These are phyloP conservation scores for Eucalyptus lansdowneana DNA, from an alignment of 345 rosid genomes.

Conservation along the genomic window DNA sequence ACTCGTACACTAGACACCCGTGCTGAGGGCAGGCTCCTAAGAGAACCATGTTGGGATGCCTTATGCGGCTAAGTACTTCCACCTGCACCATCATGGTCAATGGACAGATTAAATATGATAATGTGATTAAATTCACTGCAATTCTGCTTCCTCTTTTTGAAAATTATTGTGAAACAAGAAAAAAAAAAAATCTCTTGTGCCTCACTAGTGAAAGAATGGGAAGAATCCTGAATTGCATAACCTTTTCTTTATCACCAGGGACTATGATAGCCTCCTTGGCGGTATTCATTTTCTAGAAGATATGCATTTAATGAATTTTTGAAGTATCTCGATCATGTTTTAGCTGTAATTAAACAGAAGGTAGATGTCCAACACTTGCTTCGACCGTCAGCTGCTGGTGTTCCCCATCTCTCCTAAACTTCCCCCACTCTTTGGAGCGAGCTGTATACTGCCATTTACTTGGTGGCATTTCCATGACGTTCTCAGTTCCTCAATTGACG, in stretches of 20 bases:
- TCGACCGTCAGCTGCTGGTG: not conserved
- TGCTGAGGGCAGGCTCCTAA: constrained; percentile 93
- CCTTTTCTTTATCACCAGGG: not conserved
- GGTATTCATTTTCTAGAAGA: not conserved
- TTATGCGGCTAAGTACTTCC: constrained; percentile 77
- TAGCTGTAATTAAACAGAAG: not conserved
- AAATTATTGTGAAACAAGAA: not conserved
- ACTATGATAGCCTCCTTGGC: not conserved
- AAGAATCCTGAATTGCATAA: not conserved
- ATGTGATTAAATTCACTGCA: not conserved
- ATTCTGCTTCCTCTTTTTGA: not conserved
- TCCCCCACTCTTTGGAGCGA: not conserved
- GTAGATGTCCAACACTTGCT: not conserved
- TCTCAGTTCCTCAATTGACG: not conserved
- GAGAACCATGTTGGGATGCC: constrained; percentile 96
- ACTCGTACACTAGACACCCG: constrained; percentile 72
- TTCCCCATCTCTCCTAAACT: not conserved
- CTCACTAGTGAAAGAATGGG: not conserved
- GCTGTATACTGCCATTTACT: not conserved
- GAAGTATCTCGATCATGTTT: not conserved
- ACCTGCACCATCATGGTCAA: constrained; percentile 25
- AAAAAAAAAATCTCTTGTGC: not conserved
- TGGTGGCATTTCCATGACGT: not conserved
- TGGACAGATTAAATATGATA: not conserved
- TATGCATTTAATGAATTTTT: not conserved